Conservation (phyloP, 139 green algal species). For the Chloropicon primus region DNA sequence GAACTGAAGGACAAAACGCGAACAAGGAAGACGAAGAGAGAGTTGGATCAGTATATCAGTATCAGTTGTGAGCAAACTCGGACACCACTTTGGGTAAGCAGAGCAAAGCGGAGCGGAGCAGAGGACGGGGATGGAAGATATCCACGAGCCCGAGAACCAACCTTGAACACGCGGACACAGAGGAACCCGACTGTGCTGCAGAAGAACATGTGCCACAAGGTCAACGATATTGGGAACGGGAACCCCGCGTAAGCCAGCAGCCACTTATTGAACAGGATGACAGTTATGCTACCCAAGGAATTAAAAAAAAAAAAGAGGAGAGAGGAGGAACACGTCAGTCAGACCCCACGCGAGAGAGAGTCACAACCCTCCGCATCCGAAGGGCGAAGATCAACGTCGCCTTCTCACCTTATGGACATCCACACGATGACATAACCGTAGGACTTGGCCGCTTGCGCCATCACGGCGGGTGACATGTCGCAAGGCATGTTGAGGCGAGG, state of each 20-base stretch:
- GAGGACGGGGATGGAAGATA: not conserved
- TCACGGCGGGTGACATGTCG: not conserved
- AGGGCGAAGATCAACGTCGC: too few relatives aligned
- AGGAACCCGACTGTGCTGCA: constrained; percentile 56
- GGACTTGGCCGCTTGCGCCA: not conserved
- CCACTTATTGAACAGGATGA: constrained; percentile 95
- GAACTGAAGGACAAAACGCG: too few relatives aligned
- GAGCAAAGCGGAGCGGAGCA: not conserved
- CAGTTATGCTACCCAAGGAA: too few relatives aligned
- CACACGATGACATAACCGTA: not conserved
- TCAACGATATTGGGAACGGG: constrained; percentile 78
- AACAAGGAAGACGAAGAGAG: too few relatives aligned
- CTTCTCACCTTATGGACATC: not conserved
- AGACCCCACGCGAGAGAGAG: too few relatives aligned
- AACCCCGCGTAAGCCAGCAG: constrained; percentile 72
- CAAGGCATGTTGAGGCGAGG: not conserved
- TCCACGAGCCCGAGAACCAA: not conserved
- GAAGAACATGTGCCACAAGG: constrained; percentile 75
- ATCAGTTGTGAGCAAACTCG: too few relatives aligned
- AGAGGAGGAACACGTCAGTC: too few relatives aligned
- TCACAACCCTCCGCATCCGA: too few relatives aligned
- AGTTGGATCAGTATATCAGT: too few relatives aligned
- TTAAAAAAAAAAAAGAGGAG: too few relatives aligned
- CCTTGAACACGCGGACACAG: constrained; percentile 22
- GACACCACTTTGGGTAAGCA: not conserved